Conservation (phyloP, 2,329 filamentous ascomycete species). For the Lasiodiplodia hormozganensis region DNA sequence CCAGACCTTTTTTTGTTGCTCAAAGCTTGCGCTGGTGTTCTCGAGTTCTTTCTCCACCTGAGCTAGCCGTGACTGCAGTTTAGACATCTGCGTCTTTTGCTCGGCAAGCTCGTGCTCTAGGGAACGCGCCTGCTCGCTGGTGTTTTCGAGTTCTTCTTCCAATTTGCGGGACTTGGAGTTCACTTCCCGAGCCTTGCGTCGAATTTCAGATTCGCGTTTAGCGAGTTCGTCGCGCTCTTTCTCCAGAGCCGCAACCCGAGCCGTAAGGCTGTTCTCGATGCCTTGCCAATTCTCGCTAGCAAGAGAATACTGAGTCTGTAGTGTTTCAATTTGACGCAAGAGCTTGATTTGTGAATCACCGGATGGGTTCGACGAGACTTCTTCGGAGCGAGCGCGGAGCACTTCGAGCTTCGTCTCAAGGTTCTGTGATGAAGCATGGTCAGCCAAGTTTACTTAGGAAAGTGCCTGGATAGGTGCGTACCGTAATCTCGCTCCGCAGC, state of each 20-base stretch:
- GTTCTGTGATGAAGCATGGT: constrained; percentile 54
- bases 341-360: constrained; percentile 89
- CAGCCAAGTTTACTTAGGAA: constrained; percentile 32
- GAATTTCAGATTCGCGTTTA: constrained; percentile 82
- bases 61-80: constrained; percentile 69
- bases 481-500: constrained; percentile 75
- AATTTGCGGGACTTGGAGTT: constrained; percentile 70
- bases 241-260: constrained; percentile 78
- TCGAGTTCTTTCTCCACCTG: constrained; percentile 68
- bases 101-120: constrained; percentile 69
- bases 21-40: constrained; percentile 63
- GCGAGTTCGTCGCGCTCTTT: constrained; percentile 89
- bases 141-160: constrained; percentile 83
- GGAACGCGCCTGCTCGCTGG: constrained; percentile 67
- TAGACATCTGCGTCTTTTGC: constrained; percentile 65
- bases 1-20: constrained; percentile 65
- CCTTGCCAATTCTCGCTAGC: constrained; percentile 98
- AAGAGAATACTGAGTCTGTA: constrained; percentile 93
- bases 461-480: constrained; percentile 36
- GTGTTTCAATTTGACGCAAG: constrained; percentile 89
- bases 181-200: constrained; percentile 88
- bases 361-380: constrained; percentile 80
- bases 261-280: constrained; percentile 84
- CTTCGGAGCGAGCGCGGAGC: constrained; percentile 84
- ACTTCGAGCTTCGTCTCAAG: constrained; percentile 91